Conservation (phyloP, 192 early-diverging fungal genomes). For the Globomyces pollinis-pini region DNA sequence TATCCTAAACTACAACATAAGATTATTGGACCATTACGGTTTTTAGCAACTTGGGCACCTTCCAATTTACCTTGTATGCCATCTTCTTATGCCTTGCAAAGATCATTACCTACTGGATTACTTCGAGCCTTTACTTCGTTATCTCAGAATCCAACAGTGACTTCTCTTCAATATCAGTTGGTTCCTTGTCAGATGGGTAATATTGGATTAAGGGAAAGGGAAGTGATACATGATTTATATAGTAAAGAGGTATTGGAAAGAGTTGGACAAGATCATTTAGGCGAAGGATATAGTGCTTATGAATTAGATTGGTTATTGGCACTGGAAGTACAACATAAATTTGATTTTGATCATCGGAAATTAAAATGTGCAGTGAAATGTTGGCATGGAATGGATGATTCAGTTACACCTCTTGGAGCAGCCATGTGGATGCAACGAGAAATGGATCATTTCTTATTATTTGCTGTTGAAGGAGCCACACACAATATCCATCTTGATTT, state of each 20-base stretch:
- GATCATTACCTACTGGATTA: conserved; percentile 6
- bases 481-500: conserved; percentile 14
- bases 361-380: conserved; percentile 11
- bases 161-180: background rate
- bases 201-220: conserved; percentile 10
- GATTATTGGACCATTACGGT: conserved; percentile 10
- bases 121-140: background rate
- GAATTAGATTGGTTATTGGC: conserved; percentile 16
- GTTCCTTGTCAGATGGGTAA: conserved; percentile 13
- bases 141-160: background rate
- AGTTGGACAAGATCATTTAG: background rate
- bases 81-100: conserved; percentile 8
- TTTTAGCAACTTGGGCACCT: conserved; percentile 13
- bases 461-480: conserved; percentile 13
- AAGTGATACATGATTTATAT: background rate
- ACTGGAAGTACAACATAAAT: conserved; percentile 6
- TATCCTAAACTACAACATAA: conserved; percentile 6
- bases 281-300: conserved; percentile 7
- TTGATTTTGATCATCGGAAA: conserved; percentile 3
- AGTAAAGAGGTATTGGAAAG: conserved; percentile 2
- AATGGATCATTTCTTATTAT: conserved; percentile 15
- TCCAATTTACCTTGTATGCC: conserved; percentile 18
- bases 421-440: conserved; percentile 17
- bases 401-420: conserved; percentile 8
- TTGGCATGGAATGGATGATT: conserved; percentile 18